Evolutionary conservation across 2,329 filamentous ascomycete species (phyloP).

Genomic region (Magnaporthales sp.): DNA sequence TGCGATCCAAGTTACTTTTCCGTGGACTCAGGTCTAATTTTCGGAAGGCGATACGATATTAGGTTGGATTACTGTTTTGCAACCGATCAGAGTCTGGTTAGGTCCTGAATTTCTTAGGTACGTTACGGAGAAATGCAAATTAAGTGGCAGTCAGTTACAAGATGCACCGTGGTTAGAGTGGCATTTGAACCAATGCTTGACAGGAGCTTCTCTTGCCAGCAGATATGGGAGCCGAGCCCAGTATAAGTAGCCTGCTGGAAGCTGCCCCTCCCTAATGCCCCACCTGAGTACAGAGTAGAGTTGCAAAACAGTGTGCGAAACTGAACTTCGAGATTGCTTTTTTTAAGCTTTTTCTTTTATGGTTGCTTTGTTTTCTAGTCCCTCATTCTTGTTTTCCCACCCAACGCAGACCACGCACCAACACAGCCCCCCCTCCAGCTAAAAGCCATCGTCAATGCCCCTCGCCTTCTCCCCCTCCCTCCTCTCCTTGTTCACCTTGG

Average conservation of each 20-base stretch:
- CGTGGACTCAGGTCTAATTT: background rate
- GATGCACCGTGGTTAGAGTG: no score
- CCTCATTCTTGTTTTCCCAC: background rate
- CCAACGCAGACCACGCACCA: background rate
- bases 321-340: background rate
- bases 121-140: background rate
- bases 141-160: no score
- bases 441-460: slow-evolving; percentile 12
- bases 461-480: slow-evolving; percentile 10
- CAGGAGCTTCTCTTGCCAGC: no score
- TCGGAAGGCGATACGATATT: background rate
- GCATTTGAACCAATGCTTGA: no score
- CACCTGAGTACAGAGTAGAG: background rate
- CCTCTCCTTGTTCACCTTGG: slow-evolving; percentile 33
- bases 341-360: background rate
- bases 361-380: background rate
- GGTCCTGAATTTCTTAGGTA: background rate
- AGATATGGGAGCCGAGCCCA: background rate
- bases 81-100: no score
- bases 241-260: background rate
- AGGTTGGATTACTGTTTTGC: background rate
- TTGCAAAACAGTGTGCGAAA: background rate
- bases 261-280: background rate
- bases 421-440: background rate
- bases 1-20: background rate